phyloP scores from a whole-genome alignment of 2,329 filamentous ascomycete species.

The Emmonsiellopsis sp. region DNA sequence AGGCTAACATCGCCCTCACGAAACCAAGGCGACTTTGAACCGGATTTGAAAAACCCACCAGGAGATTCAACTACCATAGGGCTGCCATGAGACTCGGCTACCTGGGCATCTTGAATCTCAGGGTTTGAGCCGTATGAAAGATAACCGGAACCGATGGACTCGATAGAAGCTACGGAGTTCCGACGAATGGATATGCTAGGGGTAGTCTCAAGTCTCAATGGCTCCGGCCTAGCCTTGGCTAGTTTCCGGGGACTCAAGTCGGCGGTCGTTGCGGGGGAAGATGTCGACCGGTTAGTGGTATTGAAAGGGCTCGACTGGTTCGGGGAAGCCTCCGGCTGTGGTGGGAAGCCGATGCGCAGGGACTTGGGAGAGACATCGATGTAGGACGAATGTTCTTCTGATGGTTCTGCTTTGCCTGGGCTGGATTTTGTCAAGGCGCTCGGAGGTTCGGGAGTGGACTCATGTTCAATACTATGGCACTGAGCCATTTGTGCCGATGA shows the following conservation, averaged over 20 bases:
- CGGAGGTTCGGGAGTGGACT: neutral
- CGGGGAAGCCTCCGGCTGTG: neutral
- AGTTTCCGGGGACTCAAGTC: constrained; percentile 24
- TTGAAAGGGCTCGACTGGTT: neutral
- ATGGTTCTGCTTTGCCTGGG: neutral
- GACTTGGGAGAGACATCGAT: neutral
- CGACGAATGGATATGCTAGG: constrained; percentile 9
- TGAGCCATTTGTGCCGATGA: neutral
- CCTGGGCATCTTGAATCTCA: constrained; percentile 18
- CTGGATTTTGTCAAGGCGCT: neutral
- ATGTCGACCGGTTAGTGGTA: neutral
- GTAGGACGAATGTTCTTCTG: neutral
- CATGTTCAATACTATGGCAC: neutral
- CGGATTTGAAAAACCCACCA: constrained; percentile 16
- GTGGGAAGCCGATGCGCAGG: neutral
- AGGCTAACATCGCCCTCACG: constrained; percentile 15
- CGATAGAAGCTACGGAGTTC: constrained; percentile 13
- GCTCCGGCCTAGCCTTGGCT: constrained; percentile 17
- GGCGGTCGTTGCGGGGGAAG: neutral
- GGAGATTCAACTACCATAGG: constrained; percentile 17
- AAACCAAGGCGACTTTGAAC: constrained; percentile 17
- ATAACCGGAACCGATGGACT: constrained; percentile 16
- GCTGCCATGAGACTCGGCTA: constrained; percentile 16
- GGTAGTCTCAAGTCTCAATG: constrained; percentile 15
- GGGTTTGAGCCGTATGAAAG: constrained; percentile 14